A percentile compares a stretch with the other conserved stretches of the same genome.
Conservation (phyloP, 371 early-diverging fungal genomes). For the Rhizopus sp. region DNA sequence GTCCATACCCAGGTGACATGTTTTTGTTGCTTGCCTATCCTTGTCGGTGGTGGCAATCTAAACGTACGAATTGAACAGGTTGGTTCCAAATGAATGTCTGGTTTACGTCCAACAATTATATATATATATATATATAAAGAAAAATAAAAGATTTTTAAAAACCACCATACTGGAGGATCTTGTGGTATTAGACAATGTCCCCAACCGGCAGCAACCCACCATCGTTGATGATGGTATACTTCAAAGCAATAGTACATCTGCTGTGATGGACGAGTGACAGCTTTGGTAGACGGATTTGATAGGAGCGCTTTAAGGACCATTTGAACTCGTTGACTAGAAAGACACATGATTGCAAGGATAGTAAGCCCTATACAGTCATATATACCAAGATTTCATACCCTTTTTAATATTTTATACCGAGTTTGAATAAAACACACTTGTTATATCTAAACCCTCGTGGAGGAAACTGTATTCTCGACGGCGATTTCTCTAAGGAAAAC, state of each 20-base stretch:
- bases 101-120: slow-evolving; percentile 17
- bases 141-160: no score
- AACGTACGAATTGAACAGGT: slow-evolving; percentile 23
- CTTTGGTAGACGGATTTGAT: not conserved
- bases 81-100: slow-evolving; percentile 29
- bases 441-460: no score
- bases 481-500: no score
- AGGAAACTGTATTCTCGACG: no score
- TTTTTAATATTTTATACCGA: no score
- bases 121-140: slow-evolving; percentile 5
- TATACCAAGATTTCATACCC: no score
- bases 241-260: slow-evolving; percentile 24
- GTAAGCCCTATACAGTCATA: not conserved
- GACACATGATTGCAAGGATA: not conserved
- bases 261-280: not conserved
- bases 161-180: slow-evolving; percentile 32
- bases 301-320: not conserved
- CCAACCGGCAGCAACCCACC: slow-evolving; percentile 37
- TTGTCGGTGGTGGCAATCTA: slow-evolving; percentile 22
- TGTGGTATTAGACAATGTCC: slow-evolving; percentile 21
- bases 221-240: slow-evolving; percentile 33
- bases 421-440: no score
- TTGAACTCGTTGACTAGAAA: not conserved
- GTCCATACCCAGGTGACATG: slow-evolving; percentile 18
- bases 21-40: slow-evolving; percentile 1